phyloP scores from a whole-genome alignment of 495 filamentous ascomycete species.

The Penicillium daleae region DNA sequence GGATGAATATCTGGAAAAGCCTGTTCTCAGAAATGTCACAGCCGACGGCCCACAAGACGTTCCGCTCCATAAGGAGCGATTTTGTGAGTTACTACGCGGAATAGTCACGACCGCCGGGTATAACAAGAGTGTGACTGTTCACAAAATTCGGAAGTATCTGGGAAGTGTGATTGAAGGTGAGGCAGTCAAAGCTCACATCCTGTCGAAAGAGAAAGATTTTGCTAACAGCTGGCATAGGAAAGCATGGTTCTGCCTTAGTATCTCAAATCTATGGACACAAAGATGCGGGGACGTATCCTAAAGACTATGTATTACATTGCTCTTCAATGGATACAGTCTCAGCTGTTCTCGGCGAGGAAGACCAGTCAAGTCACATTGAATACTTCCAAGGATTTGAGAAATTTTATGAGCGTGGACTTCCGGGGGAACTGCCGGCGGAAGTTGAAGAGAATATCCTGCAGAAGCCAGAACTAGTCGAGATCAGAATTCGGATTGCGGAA shows the following conservation, averaged over 20 bases:
- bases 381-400: conserved; percentile 23
- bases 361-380: conserved; percentile 26
- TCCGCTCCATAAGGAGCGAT: conserved; percentile 15
- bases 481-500: conserved; percentile 15
- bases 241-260: conserved; percentile 27
- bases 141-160: conserved; percentile 22
- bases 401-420: conserved; percentile 26
- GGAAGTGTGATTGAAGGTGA: conserved; percentile 24
- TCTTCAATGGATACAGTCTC: conserved; percentile 26
- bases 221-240: conserved; percentile 12
- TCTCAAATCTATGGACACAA: conserved; percentile 30
- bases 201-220: background rate
- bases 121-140: conserved; percentile 12
- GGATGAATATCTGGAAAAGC: conserved; percentile 23
- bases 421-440: conserved; percentile 20
- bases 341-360: conserved; percentile 26
- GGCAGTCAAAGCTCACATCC: background rate
- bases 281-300: conserved; percentile 25
- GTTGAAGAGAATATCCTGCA: conserved; percentile 24
- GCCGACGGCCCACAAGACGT: conserved; percentile 26
- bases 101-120: conserved; percentile 22
- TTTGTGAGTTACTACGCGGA: conserved; percentile 19
- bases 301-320: conserved; percentile 25
- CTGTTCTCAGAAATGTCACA: conserved; percentile 28
- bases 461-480: conserved; percentile 17